These are phyloP conservation scores for Obelidium mucronatum DNA, from an alignment of 192 early-diverging fungal species.

Conservation along the genomic window DNA sequence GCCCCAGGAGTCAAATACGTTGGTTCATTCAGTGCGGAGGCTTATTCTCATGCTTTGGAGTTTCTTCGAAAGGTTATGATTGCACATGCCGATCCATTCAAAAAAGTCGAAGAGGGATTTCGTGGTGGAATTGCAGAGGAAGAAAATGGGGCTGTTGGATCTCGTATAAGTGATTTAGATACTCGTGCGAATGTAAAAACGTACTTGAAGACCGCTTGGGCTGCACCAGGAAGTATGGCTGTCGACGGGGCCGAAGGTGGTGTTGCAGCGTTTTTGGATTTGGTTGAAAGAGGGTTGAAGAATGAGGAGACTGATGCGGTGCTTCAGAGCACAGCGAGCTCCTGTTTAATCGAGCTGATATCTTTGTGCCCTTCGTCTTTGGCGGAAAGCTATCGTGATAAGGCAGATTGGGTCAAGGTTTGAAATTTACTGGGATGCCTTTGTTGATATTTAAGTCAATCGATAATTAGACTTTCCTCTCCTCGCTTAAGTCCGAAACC, in stretches of 20 bases:
- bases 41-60: constrained; percentile 65
- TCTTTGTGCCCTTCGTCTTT: constrained; percentile 69
- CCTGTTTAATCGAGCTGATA: constrained; percentile 74
- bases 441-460: neutral
- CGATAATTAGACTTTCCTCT: constrained; percentile 57
- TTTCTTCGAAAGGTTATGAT: constrained; percentile 73
- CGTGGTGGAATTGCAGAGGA: constrained; percentile 45
- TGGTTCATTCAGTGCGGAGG: constrained; percentile 65
- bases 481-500: constrained; percentile 68
- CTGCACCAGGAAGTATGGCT: neutral
- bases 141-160: constrained; percentile 39
- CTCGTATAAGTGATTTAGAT: constrained; percentile 39
- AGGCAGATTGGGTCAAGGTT: constrained; percentile 52
- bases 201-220: constrained; percentile 24
- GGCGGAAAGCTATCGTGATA: constrained; percentile 56
- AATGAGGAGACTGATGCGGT: constrained; percentile 60
- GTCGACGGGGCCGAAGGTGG: constrained; percentile 35
- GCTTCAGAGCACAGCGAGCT: constrained; percentile 68
- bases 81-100: constrained; percentile 63
- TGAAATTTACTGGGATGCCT: neutral
- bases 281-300: constrained; percentile 68
- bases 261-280: constrained; percentile 58
- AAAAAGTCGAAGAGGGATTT: constrained; percentile 37
- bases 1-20: constrained; percentile 47
- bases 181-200: constrained; percentile 27